Base-by-base conservation (phyloP, 768 basidiomycete species). In the Rhodotorula toruloides region DNA sequence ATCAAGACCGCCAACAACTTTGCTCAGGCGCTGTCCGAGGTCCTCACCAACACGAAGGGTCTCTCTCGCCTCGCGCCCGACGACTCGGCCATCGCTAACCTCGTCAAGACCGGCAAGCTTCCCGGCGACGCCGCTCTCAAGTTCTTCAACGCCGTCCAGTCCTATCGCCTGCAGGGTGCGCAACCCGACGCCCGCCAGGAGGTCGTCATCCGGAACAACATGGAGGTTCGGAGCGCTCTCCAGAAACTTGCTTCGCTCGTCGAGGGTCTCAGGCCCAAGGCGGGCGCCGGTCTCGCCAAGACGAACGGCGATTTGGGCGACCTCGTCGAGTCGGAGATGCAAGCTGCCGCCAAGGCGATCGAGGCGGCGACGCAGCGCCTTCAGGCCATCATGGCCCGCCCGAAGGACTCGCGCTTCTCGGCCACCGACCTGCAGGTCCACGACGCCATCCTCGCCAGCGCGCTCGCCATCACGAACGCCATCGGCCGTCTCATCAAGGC, bases 1-100 rank as follows among this genome's bases (percentile, higher is more conserved):
- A 98, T 99, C 82, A 96, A 96, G 79, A 86, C 88, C 54, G 91
- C 94, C 66, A 97, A 97, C 79, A 92, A 94, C 75, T 86, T 97
- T 62, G 93, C 94, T 0, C 96, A 99, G 78, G 86, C 89, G 11
- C 80, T 98, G 52, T 82, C 90, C 6, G 96, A 99, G 64, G 92
- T 96, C 48, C 80, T 99, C 63, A 84, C 87, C 78, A 96, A 90
- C 78, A 87, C 90, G 58, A 98, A 98, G 80, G 96, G 96, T 37
- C 87, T 96, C 75, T 97, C 92, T 17, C 90, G 93, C 40, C 83
- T 99, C 54, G 85, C 90, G 54, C 86, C 86, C 67, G 87, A 92
- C 68, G 92, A 96, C 62, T 92, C 97, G 57, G 89, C 88, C 12
- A 86, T 88, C 16, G 96, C 98, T 80, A 90, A 86, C 79, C 87